These are phyloP conservation scores for Carex cristatella DNA, from an alignment of 176 grass and related monocot species.

Conservation along the genomic window DNA sequence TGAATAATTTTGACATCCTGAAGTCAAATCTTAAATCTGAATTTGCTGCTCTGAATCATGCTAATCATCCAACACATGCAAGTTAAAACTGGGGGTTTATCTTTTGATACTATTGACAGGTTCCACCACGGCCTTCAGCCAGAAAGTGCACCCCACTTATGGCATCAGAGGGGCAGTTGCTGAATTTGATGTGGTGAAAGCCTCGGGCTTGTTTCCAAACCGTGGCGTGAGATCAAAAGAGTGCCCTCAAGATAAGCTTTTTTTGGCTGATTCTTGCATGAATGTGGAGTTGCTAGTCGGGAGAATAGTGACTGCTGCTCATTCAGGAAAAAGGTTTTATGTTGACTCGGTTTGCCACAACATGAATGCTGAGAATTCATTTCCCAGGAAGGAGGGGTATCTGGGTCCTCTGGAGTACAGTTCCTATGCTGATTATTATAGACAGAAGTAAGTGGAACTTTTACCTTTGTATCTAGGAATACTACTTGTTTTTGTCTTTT, in stretches of 20 bases:
- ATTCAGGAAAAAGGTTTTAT: constrained; percentile 98
- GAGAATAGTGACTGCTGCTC: constrained; percentile 90
- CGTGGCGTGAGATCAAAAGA: constrained; percentile 35
- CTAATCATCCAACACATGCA: neutral
- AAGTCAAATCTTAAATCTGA: neutral
- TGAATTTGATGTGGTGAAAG: constrained; percentile 95
- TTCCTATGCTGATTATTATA: constrained; percentile 97
- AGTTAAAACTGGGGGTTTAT: neutral
- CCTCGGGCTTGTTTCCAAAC: constrained; percentile 86
- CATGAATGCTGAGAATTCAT: constrained; percentile 97
- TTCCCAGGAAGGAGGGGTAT: constrained; percentile 95
- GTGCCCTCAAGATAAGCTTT: constrained; percentile 50
- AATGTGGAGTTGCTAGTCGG: constrained; percentile 73
- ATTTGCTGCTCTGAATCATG: neutral
- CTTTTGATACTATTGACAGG: neutral
- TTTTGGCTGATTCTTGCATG: constrained; percentile 85
- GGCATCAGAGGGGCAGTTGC: constrained; percentile 95
- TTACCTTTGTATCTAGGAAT: neutral
- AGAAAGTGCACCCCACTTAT: constrained; percentile 92
- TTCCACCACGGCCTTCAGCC: constrained; percentile 51
- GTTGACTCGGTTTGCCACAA: constrained; percentile 77
- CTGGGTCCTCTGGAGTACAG: constrained; percentile 90
- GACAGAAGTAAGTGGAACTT: constrained; percentile 67
- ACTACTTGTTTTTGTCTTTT: neutral
- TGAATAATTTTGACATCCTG: neutral